Evolutionary conservation across 768 basidiomycete species (phyloP).

Genomic region (Termitomyces sp.): DNA sequence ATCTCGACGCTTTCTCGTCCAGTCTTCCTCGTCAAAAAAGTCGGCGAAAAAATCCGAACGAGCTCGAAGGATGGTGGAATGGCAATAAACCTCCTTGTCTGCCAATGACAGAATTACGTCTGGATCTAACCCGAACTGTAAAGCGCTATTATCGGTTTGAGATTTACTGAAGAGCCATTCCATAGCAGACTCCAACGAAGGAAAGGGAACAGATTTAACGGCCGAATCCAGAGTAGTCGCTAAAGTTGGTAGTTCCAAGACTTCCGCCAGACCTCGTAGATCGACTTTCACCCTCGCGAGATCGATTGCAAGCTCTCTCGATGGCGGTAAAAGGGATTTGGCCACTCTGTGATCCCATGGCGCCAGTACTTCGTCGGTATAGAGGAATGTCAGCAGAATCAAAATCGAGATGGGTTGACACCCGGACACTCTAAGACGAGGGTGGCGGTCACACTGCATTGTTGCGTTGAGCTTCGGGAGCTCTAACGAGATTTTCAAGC

Average conservation of each 20-base stretch:
- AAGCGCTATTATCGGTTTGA: conserved; percentile 13
- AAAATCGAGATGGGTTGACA: conserved; percentile 65
- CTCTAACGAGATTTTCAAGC: conserved; percentile 25
- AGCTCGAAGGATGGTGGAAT: conserved; percentile 76
- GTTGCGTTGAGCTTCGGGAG: conserved; percentile 10
- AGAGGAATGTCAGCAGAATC: conserved; percentile 80
- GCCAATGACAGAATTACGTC: conserved; percentile 72
- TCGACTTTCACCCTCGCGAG: conserved; percentile 54
- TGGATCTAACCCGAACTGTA: conserved; percentile 31
- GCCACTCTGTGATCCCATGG: conserved; percentile 79
- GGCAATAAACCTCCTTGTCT: conserved; percentile 59
- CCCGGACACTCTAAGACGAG: conserved; percentile 41
- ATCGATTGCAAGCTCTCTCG: conserved; percentile 34
- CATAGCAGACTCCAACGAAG: conserved; percentile 49
- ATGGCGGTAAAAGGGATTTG: conserved; percentile 32
- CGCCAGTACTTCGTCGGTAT: conserved; percentile 77
- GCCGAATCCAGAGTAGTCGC: conserved; percentile 49
- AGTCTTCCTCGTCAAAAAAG: conserved; percentile 79
- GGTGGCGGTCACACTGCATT: neutral
- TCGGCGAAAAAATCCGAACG: conserved; percentile 79
- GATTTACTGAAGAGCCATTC: conserved; percentile 37
- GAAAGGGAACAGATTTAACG: conserved; percentile 46
- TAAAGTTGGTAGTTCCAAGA: conserved; percentile 56
- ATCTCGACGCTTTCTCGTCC: conserved; percentile 65
- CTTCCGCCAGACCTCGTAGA: conserved; percentile 48